Conservation (phyloP, 2,329 filamentous ascomycete genomes). For the Penicillium oxalicum region DNA sequence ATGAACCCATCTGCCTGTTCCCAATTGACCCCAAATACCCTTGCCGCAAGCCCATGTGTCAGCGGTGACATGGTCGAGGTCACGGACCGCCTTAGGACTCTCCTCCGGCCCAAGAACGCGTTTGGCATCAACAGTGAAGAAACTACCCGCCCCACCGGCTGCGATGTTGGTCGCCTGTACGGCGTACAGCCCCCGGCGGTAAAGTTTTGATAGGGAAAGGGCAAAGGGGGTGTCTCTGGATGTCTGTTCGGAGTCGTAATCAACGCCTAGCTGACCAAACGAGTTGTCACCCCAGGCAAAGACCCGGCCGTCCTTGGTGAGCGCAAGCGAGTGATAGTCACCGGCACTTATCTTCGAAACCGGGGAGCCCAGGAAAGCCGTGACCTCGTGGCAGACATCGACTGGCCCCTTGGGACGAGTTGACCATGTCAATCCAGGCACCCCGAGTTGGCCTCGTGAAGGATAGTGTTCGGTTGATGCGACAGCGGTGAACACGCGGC, state of each 20-base stretch:
- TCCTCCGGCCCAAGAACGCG: slow-evolving; percentile 48
- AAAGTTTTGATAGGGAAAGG: slow-evolving; percentile 66
- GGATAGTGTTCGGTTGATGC: slow-evolving; percentile 74
- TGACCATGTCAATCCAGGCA: slow-evolving; percentile 74
- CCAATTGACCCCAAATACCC: slow-evolving; percentile 76
- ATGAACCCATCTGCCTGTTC: slow-evolving; percentile 85
- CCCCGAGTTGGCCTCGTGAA: slow-evolving; percentile 75
- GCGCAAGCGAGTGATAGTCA: slow-evolving; percentile 75
- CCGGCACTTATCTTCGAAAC: slow-evolving; percentile 73
- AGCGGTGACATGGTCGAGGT: slow-evolving; percentile 54
- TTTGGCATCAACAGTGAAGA: slow-evolving; percentile 75
- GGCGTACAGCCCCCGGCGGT: slow-evolving; percentile 57
- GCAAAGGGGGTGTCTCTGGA: slow-evolving; percentile 64
- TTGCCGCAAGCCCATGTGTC: slow-evolving; percentile 86
- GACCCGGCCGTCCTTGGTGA: slow-evolving; percentile 68
- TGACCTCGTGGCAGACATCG: slow-evolving; percentile 76
- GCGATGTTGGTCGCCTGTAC: slow-evolving; percentile 70
- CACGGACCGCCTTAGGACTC: slow-evolving; percentile 35
- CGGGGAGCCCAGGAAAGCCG: slow-evolving; percentile 62
- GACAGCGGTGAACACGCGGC: slow-evolving; percentile 83
- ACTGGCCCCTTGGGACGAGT: slow-evolving; percentile 71
- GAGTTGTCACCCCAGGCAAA: slow-evolving; percentile 91
- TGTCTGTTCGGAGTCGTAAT: slow-evolving; percentile 56
- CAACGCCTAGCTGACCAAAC: slow-evolving; percentile 83
- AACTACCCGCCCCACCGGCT: slow-evolving; percentile 81